These are phyloP conservation scores for Solanum hybrid DNA, from an alignment of 305 asterid genomes.

Conservation along the genomic window DNA sequence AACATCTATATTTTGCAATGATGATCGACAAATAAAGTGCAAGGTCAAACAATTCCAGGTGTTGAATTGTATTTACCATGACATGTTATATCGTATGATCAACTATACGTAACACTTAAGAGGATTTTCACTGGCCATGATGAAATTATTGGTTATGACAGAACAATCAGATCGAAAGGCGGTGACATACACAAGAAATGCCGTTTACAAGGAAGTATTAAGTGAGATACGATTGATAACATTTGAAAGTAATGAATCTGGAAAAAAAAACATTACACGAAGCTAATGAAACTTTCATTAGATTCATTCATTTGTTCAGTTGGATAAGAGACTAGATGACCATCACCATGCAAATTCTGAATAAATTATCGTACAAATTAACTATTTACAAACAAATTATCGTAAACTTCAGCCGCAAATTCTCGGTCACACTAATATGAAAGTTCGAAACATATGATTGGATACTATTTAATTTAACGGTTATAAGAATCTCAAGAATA, in stretches of 20 bases:
- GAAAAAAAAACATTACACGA: background rate
- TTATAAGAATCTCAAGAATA: too few species aligned
- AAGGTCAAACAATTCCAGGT: too few species aligned
- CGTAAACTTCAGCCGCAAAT: background rate
- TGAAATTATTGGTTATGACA: too few species aligned
- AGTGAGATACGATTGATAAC: background rate
- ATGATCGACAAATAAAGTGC: background rate
- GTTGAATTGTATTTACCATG: background rate
- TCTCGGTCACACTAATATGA: background rate
- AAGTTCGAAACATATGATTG: background rate
- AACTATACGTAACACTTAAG: background rate
- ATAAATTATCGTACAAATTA: background rate
- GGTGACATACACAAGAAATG: background rate
- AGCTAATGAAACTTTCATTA: background rate
- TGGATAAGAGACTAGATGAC: background rate
- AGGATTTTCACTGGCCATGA: background rate
- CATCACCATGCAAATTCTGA: background rate
- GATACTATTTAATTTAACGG: background rate
- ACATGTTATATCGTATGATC: background rate
- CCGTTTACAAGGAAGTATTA: background rate
- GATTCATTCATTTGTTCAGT: background rate
- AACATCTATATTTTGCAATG: background rate
- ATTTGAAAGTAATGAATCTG: too few species aligned
- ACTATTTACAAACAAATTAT: too few species aligned
- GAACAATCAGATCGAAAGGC: background rate